Conservation (phyloP, 108 stramenopile species). For the Discostella stelligeroides region DNA sequence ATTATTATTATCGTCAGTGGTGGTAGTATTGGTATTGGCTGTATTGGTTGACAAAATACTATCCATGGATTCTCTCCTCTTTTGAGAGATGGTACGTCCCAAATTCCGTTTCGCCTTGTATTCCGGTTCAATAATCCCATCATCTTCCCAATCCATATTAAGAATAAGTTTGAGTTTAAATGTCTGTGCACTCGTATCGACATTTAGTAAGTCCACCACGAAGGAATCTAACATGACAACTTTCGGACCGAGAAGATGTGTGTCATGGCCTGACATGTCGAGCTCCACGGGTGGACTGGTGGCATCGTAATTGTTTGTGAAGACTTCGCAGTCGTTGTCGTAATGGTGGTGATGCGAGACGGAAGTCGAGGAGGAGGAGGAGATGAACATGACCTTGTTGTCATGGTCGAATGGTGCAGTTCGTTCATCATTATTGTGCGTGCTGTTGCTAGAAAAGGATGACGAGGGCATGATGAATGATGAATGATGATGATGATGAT, state of each 20-base stretch:
- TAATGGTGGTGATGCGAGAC: slow-evolving; percentile 3
- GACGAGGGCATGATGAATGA: too few species aligned
- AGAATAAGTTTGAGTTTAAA: slow-evolving; percentile 35
- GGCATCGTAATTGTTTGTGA: slow-evolving; percentile 19
- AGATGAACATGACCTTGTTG: too few species aligned
- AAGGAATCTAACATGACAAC: slow-evolving; percentile 36
- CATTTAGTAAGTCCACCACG: slow-evolving; percentile 39
- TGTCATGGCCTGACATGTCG: slow-evolving; percentile 48
- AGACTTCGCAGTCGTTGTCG: slow-evolving; percentile 6
- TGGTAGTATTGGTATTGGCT: not conserved
- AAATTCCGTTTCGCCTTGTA: slow-evolving; percentile 29
- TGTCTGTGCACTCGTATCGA: slow-evolving; percentile 39
- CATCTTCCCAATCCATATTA: slow-evolving; percentile 49
- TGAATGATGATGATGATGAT: too few species aligned
- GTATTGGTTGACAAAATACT: not conserved
- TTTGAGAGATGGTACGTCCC: not conserved
- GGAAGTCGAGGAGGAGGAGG: slow-evolving; percentile 29
- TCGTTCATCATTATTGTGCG: too few species aligned
- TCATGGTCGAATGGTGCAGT: too few species aligned
- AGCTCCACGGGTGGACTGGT: slow-evolving; percentile 26
- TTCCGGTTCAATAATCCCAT: slow-evolving; percentile 44
- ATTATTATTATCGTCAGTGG: too few species aligned
- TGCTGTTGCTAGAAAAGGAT: too few species aligned
- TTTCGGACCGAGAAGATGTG: slow-evolving; percentile 34
- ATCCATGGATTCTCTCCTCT: not conserved